Base-by-base conservation (phyloP, 371 early-diverging fungal species). In the Rhizopus delemar region DNA sequence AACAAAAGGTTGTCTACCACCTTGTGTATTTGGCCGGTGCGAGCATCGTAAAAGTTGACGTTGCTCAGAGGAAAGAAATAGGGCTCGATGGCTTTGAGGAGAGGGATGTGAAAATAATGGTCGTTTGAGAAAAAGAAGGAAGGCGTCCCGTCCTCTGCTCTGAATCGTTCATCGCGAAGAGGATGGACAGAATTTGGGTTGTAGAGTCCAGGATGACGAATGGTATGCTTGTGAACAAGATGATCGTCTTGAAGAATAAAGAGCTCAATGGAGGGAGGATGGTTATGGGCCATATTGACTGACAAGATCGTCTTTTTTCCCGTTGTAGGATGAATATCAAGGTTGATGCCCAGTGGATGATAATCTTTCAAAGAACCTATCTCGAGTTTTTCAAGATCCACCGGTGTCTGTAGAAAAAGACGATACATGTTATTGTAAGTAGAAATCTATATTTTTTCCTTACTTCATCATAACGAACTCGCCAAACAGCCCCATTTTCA, bases 71-170 rank as follows among this genome's bases (percentile, higher is more conserved):
- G 69, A 3, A 78, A 58, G 9, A 59, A 39, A 35, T 55, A 69
- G 39, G 64, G 65, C 57, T 78, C 79, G 0, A 72, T 3, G 8
- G 54, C 35, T n/a, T 71, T 75, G 13, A 65, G 46, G 3, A 63
- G 6, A 3, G 52, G 53, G 3, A 50, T 29, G 9, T 34, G 8
- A 39, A 68, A 70, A 31, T 66, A 66, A 43, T 77, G 75, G 13
- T 71, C 72, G 16, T 73, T 69, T 4, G 68, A 62, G 12, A 71
- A 71, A 41, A 75, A 75, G 64, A 78, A 78, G 3, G 79, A 78
- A 22, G 78, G 78, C 1, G 55, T 59, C 9, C 75, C 78, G 52
- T 78, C 78, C 7, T 56, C 48, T 13, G 61, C 53, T 41, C 65
- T 55, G 35, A 62, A 68, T 13, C 51, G 57, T 3, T 41, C 53